Base-by-base conservation (phyloP, 495 filamentous ascomycete species). In the Barbatosphaeria neglecta region DNA sequence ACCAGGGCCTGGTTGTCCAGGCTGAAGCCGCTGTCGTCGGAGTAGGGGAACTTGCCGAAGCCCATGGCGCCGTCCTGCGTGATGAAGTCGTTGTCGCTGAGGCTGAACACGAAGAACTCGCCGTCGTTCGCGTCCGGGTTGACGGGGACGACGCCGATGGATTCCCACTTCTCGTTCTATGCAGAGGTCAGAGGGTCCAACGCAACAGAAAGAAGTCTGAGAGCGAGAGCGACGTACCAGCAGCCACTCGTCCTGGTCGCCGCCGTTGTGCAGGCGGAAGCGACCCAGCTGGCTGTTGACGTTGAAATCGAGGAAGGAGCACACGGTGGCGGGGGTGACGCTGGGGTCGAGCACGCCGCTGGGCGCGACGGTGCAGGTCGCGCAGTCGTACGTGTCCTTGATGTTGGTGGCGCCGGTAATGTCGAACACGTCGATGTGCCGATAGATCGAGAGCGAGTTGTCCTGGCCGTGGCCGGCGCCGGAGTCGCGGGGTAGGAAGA, bases 141-240 rank as follows among this genome's bases (percentile, higher is more conserved):
- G 9, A 81, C 80, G 0, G 84, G 83, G 6, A 82, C 69, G 40
- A 86, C 56, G 8, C 77, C 74, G 22, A 92, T 56, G 28, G 74
- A 72, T 67, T 92, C 85, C 86, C 85, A 92, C 58, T 90, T 92
- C 70, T 90, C 86, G 59, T 90, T 41, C 39, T 41, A 15, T 85
- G 52, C 54, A 9, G 31, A 27, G 2, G 27, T 10, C 3, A 9
- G 6, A 33, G 10, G n/a, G n/a, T 9, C 4, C 3, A 13, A 31
- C 27, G 7, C 9, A 31, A 31, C 2, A 31, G 8, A 19, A 6
- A 7, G 9, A 33, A 43, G 18, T 5, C 13, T 11, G 33, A 16
- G 33, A 16, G 33, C 5, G 15, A 16, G 15, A 37, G 11, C 11
- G 5, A 43, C 49, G 19, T 46, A 60, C 55, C n/a, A 60, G 44